Evolutionary conservation across 2,329 filamentous ascomycete genomes (phyloP).

Genomic region (Colletotrichum abscissum): DNA sequence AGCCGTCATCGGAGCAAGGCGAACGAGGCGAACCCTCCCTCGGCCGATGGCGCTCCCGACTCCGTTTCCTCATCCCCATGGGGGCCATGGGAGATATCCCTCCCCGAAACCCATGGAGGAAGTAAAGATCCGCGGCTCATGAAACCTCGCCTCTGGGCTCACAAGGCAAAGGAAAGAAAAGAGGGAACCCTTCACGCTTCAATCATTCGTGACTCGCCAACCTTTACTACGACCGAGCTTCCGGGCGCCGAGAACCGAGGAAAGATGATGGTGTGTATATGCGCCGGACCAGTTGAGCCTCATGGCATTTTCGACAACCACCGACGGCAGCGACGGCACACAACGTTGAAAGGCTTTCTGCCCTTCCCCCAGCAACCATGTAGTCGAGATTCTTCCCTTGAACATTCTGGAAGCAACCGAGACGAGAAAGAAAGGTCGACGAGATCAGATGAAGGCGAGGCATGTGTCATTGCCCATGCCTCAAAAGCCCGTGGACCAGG

Average conservation of each 20-base stretch:
- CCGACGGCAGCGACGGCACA: background rate
- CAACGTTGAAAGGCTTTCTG: background rate
- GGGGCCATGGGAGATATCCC: background rate
- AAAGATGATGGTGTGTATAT: background rate
- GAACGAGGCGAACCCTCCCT: background rate
- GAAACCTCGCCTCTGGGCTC: slow-evolving; percentile 16
- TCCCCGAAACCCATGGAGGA: background rate
- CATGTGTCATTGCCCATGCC: background rate
- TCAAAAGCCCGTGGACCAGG: background rate
- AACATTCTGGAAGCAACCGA: slow-evolving; percentile 27
- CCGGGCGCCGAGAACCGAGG: background rate
- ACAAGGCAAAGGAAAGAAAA: background rate
- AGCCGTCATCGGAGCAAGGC: background rate
- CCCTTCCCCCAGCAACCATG: background rate
- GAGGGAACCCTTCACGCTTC: background rate
- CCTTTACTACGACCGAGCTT: background rate
- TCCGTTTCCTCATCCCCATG: background rate
- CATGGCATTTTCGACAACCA: background rate
- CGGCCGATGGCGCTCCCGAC: background rate
- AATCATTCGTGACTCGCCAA: background rate
- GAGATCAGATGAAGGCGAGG: slow-evolving; percentile 21
- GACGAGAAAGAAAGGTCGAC: background rate
- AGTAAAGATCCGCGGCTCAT: slow-evolving; percentile 21
- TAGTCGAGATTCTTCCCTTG: background rate
- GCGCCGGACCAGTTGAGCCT: no score